Evolutionary conservation across 2,329 filamentous ascomycete genomes (phyloP), one percentile per base, ranked within the genome.

Genomic region (Chrysoporthe austroafricana): DNA sequence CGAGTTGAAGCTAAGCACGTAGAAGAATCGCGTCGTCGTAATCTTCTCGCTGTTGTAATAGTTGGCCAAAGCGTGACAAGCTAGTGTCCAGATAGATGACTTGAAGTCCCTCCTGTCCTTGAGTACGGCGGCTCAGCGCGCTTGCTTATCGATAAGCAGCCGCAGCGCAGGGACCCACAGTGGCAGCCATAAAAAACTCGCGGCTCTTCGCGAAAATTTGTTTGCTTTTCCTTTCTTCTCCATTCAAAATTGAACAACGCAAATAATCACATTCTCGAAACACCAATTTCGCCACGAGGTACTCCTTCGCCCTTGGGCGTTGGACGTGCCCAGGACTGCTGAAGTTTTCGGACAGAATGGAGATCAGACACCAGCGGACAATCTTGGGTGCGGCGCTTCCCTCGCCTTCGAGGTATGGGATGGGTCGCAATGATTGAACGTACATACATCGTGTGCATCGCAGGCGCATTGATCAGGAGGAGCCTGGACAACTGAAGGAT

Each of bases 381-480:
- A 82, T 83, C 81, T 83, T 83, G 81, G 81, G 81, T 83, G 81
- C 81, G 81, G 79, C 78, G 80, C 77, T 81, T 82, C 74, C 75
- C 80, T 77, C 73, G 73, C 75, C 76, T 66, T 68, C 48, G 57
- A 73, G 76, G 76, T 66, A 73, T 83, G 80, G 76, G 78, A 76
- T 78, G 79, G 81, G 80, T 76, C 81, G 81, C 81, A 83, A 83
- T 83, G 81, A 83, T 82, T 82, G 81, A 79, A 74, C 81, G 79
- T 79, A 83, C 81, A 83, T 80, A 48, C 62, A 36, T 65, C n/a
- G n/a, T 60, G 16, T 16, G 39, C 39, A 60, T 60, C 39, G 21
- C 21, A 5, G 26, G 44, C 44, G 60, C 26, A 2, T 54, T 32
- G 4, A 13, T 9, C 1, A 14, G 13, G 48, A 14, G 48, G 48